phyloP scores from a whole-genome alignment of 768 basidiomycete genomes.

The Erythrobasidium yunnanense region DNA sequence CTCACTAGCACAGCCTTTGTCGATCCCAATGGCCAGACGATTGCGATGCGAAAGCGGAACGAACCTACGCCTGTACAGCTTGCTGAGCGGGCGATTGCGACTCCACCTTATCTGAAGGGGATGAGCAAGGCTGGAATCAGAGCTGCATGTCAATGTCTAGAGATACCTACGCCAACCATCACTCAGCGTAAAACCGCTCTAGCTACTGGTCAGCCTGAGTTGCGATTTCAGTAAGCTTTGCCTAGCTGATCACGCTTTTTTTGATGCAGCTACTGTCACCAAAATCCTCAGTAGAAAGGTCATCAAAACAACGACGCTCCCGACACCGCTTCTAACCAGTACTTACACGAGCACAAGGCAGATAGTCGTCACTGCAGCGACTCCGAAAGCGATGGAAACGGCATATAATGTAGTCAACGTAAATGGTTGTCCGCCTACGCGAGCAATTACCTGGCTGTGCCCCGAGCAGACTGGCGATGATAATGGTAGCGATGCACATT shows the following conservation, averaged over 20 bases:
- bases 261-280: background rate
- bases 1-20: background rate
- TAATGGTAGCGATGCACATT: background rate
- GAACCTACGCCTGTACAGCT: background rate
- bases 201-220: background rate
- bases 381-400: background rate
- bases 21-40: background rate
- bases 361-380: background rate
- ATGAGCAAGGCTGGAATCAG: background rate
- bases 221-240: background rate
- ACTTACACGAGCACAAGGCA: background rate
- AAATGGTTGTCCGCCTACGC: background rate
- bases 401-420: background rate
- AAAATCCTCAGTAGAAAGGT: background rate
- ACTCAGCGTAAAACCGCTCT: background rate
- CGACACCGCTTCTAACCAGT: background rate
- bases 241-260: background rate
- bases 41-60: background rate
- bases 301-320: background rate
- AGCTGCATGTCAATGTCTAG: background rate
- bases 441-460: background rate
- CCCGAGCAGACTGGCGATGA: conserved; percentile 2
- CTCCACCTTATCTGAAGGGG: background rate
- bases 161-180: background rate
- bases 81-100: background rate